phyloP scores from a whole-genome alignment of 169 alveolate genomes.

The Cyclospora cayetanensis region DNA sequence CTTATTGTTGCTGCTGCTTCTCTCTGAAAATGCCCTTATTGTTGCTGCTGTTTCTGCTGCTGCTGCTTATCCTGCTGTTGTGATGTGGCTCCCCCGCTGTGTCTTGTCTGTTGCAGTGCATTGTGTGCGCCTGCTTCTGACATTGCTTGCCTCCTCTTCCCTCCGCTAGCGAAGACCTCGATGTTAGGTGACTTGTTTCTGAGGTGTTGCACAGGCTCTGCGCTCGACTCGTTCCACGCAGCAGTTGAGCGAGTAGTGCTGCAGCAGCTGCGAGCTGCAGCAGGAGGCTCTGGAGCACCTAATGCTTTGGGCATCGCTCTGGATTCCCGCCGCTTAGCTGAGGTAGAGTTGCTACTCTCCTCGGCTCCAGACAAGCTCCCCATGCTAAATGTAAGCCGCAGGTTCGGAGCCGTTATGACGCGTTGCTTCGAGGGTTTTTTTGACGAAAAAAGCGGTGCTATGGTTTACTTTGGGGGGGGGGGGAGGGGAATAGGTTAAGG shows the following conservation, averaged over 20 bases:
- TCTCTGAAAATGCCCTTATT: background rate
- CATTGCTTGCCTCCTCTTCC: too few species aligned
- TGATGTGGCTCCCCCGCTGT: background rate
- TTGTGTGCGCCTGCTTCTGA: too few species aligned
- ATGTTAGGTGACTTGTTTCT: too few species aligned
- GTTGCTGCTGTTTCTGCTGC: background rate
- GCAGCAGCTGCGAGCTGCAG: constrained; percentile 16
- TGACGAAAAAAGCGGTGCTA: too few species aligned
- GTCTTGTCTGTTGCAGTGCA: too few species aligned
- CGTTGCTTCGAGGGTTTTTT: too few species aligned
- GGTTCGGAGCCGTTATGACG: too few species aligned
- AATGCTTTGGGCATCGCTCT: constrained; percentile 69
- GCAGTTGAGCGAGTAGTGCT: constrained; percentile 6
- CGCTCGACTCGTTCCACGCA: background rate
- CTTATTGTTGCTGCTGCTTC: background rate
- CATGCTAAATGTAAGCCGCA: background rate
- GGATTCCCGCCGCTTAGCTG: constrained; percentile 64
- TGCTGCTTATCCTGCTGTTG: too few species aligned
- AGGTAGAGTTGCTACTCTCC: background rate
- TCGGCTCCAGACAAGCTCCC: background rate
- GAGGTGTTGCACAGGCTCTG: background rate
- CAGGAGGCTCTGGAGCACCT: background rate
- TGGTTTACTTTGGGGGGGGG: too few species aligned
- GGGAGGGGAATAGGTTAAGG: too few species aligned
- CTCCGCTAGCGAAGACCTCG: too few species aligned